phyloP scores from a whole-genome alignment of 2,329 filamentous ascomycete genomes.

The Apiospora rasikravindrae region DNA sequence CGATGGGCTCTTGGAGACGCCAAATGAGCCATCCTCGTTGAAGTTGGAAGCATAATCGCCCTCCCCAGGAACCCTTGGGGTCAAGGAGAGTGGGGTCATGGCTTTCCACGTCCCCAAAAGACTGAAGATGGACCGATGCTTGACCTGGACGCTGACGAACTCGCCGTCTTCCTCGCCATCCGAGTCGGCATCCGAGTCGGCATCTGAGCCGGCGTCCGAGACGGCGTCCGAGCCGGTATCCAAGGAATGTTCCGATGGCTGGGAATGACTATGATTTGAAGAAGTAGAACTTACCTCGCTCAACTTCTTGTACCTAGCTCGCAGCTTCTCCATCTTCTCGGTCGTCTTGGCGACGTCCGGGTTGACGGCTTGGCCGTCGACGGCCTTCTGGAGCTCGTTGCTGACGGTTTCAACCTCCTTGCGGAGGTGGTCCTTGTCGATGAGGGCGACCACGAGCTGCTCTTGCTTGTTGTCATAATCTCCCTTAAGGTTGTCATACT shows the following conservation, averaged over 20 bases:
- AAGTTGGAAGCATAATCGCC: slow-evolving; percentile 30
- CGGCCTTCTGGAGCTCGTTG: slow-evolving; percentile 47
- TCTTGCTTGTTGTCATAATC: slow-evolving; percentile 63
- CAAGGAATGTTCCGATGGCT: slow-evolving; percentile 8
- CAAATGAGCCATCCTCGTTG: slow-evolving; percentile 25
- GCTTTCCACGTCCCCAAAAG: neutral
- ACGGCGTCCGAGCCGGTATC: slow-evolving; percentile 18
- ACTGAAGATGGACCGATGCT: slow-evolving; percentile 33
- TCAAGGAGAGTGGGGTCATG: neutral
- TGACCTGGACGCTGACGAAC: slow-evolving; percentile 30
- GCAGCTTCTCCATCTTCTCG: slow-evolving; percentile 65
- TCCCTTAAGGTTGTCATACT: slow-evolving; percentile 52
- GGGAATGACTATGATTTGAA: slow-evolving; percentile 15
- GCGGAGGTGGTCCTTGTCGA: slow-evolving; percentile 65
- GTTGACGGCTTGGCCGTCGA: slow-evolving; percentile 37
- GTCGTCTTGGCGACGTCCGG: slow-evolving; percentile 41
- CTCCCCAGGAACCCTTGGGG: slow-evolving; percentile 18
- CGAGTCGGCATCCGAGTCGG: neutral
- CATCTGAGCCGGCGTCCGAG: too few relatives aligned
- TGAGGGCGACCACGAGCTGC: slow-evolving; percentile 63
- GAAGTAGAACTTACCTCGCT: slow-evolving; percentile 59
- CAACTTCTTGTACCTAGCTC: slow-evolving; percentile 58
- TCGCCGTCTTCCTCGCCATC: slow-evolving; percentile 24
- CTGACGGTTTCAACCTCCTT: slow-evolving; percentile 56
- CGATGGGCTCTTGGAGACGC: slow-evolving; percentile 24